Evolutionary conservation across 2,329 filamentous ascomycete species (phyloP), one percentile per base, ranked within the genome.

Genomic region (Phyllosticta citribraziliensis): DNA sequence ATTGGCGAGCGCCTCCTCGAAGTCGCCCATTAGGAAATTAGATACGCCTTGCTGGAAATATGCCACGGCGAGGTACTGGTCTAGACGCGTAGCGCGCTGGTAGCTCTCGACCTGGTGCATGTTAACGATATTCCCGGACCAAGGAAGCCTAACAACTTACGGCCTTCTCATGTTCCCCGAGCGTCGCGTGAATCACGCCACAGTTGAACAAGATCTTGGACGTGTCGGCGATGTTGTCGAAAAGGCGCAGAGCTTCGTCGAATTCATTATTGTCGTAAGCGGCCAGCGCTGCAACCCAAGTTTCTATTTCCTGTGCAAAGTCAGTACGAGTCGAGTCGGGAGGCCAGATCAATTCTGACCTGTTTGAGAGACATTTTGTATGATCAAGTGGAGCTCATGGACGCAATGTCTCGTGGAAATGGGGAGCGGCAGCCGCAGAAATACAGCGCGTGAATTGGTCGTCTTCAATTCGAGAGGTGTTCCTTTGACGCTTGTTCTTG

Each of bases 121-220:
- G 54, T 64, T n/a, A 61, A 57, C 52, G 52, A 51, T 10, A 3
- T 33, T 2, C 10, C 66, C 66, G 65, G 64, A 66, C 52, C 52
- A 52, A n/a, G 51, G 27, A 50, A 54, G 24, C 5, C 20, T 59
- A 20, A 33, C 30, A 52, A 72, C 91, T 75, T 80, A 96, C 93
- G 71, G 94, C 94, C 80, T 91, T 91, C 73, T 93, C 89, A 76
- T 99, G 94, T 73, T 97, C 91, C 67, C 94, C 94, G 19, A 99
- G 81, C 0, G 94, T 97, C 50, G 94, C 94, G 79, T 97, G 89
- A 69, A 99, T 97, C 50, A 99, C 93, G 67, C 94, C 94, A 76
- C 93, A 95, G 72, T 99, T 99, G 81, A 99, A 99, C 64, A 96
- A 81, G 65, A 99, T 99, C 80, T 96, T 97, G 68, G 94, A 97